Conservation (phyloP, 2,329 filamentous ascomycete species). For the Pestalotiopsis sp. region DNA sequence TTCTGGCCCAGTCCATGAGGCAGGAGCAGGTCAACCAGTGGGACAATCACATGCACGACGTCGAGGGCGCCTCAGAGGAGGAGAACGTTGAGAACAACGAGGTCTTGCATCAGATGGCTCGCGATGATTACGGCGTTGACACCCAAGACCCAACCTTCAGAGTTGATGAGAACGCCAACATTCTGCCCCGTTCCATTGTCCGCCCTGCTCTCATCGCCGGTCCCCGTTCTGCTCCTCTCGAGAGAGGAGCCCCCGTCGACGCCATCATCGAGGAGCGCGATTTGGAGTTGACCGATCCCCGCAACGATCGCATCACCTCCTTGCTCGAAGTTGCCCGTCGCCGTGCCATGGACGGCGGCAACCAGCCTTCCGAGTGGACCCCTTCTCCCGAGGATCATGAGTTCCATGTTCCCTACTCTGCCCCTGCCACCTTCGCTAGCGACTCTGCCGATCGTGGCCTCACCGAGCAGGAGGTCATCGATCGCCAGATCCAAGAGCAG, state of each 20-base stretch:
- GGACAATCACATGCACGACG: constrained; percentile 1
- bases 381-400: neutral
- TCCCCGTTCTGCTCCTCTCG: neutral
- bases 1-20: constrained; percentile 3
- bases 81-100: neutral
- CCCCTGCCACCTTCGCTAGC: neutral
- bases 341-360: too few relatives aligned
- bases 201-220: neutral
- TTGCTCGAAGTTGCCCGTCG: too few relatives aligned
- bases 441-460: neutral
- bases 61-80: neutral
- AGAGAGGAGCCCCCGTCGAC: neutral
- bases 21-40: constrained; percentile 8
- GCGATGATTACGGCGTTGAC: neutral
- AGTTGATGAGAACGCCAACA: constrained; percentile 5
- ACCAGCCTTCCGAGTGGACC: neutral
- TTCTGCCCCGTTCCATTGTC: neutral
- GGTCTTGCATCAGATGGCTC: neutral
- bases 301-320: neutral
- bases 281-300: neutral
- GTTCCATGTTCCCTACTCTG: neutral
- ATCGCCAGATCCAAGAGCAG: too few relatives aligned
- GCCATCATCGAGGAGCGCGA: neutral
- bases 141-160: neutral
- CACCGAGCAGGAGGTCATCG: too few relatives aligned